Conservation (phyloP, 2,329 filamentous ascomycete species). For the Dactylonectria macrodidyma region DNA sequence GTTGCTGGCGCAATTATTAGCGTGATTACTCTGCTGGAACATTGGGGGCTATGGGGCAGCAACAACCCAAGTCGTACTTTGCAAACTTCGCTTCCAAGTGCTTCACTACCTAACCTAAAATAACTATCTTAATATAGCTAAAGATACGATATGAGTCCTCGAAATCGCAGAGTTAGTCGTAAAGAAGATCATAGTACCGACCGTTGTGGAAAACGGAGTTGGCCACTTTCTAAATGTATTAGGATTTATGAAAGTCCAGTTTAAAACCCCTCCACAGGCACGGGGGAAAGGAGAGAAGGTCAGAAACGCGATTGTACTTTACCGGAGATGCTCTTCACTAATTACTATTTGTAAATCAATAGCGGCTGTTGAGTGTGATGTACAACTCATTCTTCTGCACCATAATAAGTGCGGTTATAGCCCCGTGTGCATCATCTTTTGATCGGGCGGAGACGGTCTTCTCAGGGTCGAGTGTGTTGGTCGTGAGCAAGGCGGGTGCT, state of each 20-base stretch:
- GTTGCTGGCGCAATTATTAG: slow-evolving; percentile 24
- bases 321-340: too few relatives aligned
- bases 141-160: too few relatives aligned
- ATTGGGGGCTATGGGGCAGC: not conserved
- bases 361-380: too few relatives aligned
- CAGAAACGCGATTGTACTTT: too few relatives aligned
- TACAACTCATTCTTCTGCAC: not conserved
- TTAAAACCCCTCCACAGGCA: too few relatives aligned
- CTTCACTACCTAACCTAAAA: not conserved
- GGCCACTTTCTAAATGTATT: not conserved
- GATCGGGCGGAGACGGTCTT: not conserved
- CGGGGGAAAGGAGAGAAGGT: too few relatives aligned
- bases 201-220: slow-evolving; percentile 12
- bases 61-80: not conserved
- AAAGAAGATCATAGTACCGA: too few relatives aligned
- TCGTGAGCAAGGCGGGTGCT: not conserved
- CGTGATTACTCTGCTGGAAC: slow-evolving; percentile 7
- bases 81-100: not conserved
- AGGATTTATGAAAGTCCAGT: too few relatives aligned
- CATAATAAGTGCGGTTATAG: not conserved
- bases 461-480: slow-evolving; percentile 1
- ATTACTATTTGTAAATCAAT: too few relatives aligned
- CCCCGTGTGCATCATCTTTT: not conserved
- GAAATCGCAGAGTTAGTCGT: too few relatives aligned
- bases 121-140: not conserved